phyloP scores from a whole-genome alignment of 768 basidiomycete species.

The Botryobasidium botryosum region DNA sequence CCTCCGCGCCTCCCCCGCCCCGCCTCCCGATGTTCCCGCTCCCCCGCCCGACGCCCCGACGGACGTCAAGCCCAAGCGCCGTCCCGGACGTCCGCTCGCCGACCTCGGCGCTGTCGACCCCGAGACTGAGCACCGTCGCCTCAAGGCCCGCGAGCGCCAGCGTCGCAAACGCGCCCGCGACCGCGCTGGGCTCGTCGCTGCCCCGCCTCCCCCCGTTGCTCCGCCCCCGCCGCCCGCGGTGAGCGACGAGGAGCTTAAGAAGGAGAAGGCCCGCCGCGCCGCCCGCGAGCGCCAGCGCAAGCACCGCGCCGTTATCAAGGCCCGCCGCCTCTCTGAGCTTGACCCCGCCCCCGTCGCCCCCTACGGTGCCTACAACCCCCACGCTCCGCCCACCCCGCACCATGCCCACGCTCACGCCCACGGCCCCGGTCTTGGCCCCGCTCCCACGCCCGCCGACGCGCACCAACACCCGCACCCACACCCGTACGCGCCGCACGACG shows the following conservation, averaged over 20 bases:
- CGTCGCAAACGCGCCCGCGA: constrained; percentile 60
- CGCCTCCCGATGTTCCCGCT: too few species aligned
- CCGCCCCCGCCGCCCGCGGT: neutral
- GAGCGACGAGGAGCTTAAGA: constrained; percentile 33
- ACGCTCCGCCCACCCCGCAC: constrained; percentile 11
- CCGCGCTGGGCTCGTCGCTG: neutral
- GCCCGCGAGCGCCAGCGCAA: constrained; percentile 72
- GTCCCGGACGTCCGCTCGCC: too few species aligned
- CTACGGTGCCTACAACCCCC: constrained; percentile 14
- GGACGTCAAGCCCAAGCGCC: too few species aligned
- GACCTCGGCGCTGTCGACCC: too few species aligned
- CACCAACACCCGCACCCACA: too few species aligned
- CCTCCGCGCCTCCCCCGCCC: too few species aligned
- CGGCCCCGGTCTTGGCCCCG: too few species aligned
- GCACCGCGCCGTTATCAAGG: constrained; percentile 62
- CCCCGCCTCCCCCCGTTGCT: neutral
- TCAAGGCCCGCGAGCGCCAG: constrained; percentile 77
- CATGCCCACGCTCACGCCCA: constrained; percentile 14
- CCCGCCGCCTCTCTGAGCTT: constrained; percentile 66
- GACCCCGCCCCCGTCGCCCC: constrained; percentile 20
- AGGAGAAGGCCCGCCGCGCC: constrained; percentile 56
- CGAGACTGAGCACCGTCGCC: too few species aligned
- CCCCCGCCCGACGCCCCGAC: too few species aligned
- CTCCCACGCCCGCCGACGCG: too few species aligned
- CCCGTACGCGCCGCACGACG: neutral